Base-by-base conservation (phyloP, 1,139 yeast genomes). In the Yamadazyma mexicana region DNA sequence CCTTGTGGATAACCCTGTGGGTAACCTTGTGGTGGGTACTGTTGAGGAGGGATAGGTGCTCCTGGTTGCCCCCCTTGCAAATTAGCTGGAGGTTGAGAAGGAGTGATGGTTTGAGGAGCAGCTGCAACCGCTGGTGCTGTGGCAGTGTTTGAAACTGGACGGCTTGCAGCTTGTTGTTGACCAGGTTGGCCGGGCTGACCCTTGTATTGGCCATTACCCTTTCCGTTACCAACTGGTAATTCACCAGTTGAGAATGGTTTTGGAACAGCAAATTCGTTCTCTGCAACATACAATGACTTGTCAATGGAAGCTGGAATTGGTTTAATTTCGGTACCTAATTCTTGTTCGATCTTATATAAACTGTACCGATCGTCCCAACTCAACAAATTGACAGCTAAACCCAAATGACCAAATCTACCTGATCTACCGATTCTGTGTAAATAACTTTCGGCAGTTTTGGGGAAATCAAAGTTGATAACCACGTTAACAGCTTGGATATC, bases 401-500 rank as follows among this genome's bases (percentile, higher is more conserved):
- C 98, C 60, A 91, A 80, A 64, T 94, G 98, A 52, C 98, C 98
- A 61, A 89, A 92, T 75, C 98, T 86, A 54, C 98, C 99, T 3
- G 97, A 89, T 74, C 99, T 91, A 75, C 99, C 98, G 58, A 92
- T 94, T 77, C 98, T 87, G 69, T 92, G 98, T 55, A 92, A 78
- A 64, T 92, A 92, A 32, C 98, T 92, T 66, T 92, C 98, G 9
- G 98, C 97, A 43, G 87, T 89, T 65, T 92, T 92, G 46, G 99
- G 98, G 82, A 92, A 92, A 66, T 92, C 98, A 64, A 92, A 94
- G 68, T 92, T 92, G 56, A 92, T 87, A 41, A 92, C 98, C 36
- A 92, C 98, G 59, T 94, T 94, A 49, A 92, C 99, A 10, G 98
- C 98, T 66, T 94, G 98, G 55, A 92, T 92, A 75, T 92, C 99